These are phyloP conservation scores for Phytophthora pluvialis DNA, from an alignment of 352 stramenopile genomes.

Conservation along the genomic window DNA sequence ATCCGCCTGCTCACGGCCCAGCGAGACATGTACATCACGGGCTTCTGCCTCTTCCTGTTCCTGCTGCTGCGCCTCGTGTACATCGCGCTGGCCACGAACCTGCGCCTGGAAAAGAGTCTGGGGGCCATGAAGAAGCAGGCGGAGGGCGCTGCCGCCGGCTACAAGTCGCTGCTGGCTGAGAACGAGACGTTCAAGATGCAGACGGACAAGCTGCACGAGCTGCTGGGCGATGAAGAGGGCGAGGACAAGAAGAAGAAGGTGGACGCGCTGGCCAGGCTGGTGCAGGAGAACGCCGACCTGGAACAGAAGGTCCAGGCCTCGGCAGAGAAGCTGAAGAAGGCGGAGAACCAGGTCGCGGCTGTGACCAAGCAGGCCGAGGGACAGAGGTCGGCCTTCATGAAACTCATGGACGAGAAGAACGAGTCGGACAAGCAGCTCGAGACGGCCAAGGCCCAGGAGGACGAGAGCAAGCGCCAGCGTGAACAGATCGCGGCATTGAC, in stretches of 20 bases:
- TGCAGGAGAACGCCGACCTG: constrained; percentile 70
- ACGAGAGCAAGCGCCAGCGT: constrained; percentile 50
- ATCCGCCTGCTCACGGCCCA: constrained; percentile 80
- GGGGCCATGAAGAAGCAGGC: constrained; percentile 82
- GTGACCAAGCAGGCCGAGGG: constrained; percentile 84
- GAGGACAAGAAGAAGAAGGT: constrained; percentile 53
- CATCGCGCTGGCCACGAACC: constrained; percentile 66
- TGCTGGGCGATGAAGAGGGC: constrained; percentile 46
- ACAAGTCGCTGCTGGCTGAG: constrained; percentile 73
- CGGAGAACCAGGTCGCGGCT: constrained; percentile 51
- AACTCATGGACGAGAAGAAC: constrained; percentile 82
- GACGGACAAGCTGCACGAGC: constrained; percentile 65
- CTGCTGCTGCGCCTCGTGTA: constrained; percentile 83
- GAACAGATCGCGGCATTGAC: constrained; percentile 58
- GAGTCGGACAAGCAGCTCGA: constrained; percentile 60
- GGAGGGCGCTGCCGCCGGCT: constrained; percentile 64
- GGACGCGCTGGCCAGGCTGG: constrained; percentile 55
- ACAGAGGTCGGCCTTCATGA: constrained; percentile 82
- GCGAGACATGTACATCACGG: constrained; percentile 89
- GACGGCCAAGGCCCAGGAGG: constrained; percentile 46
- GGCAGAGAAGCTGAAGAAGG: constrained; percentile 50
- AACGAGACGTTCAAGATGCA: constrained; percentile 74
- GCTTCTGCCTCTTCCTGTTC: constrained; percentile 87
- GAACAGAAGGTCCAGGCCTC: constrained; percentile 45
- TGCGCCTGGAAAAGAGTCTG: constrained; percentile 75